These are phyloP conservation scores for Lachancea nothofagi DNA, from an alignment of 805 yeast genomes.

Conservation along the genomic window DNA sequence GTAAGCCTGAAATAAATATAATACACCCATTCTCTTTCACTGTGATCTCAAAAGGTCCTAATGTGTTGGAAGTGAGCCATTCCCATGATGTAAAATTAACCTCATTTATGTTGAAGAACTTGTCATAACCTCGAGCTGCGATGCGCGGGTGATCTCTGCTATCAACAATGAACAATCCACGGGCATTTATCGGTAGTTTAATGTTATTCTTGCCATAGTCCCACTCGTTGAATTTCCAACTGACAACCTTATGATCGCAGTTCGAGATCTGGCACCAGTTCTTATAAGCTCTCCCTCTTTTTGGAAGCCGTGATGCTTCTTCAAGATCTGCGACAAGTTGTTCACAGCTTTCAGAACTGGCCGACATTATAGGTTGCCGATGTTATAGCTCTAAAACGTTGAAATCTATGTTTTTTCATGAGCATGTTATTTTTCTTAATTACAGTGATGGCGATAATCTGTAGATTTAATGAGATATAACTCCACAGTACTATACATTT, in stretches of 20 bases:
- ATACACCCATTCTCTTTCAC: conserved; percentile 94
- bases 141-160: conserved; percentile 38
- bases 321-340: conserved; percentile 21
- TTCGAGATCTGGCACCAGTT: conserved; percentile 26
- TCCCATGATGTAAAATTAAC: conserved; percentile 46
- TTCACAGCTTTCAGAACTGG: conserved; percentile 3
- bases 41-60: conserved; percentile 77
- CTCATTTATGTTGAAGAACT: conserved; percentile 83
- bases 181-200: conserved; percentile 62
- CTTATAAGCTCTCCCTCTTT: conserved; percentile 34
- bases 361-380: too few relatives aligned
- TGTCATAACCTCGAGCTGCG: conserved; percentile 84
- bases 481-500: too few relatives aligned
- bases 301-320: conserved; percentile 16
- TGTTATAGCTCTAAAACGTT: too few relatives aligned
- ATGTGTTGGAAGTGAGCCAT: conserved; percentile 41
- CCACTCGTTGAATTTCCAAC: conserved; percentile 90
- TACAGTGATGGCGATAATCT: too few relatives aligned
- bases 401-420: too few relatives aligned
- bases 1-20: conserved; percentile 70
- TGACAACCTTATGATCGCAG: conserved; percentile 24
- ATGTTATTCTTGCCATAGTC: conserved; percentile 60
- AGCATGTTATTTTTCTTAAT: too few relatives aligned
- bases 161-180: conserved; percentile 69
- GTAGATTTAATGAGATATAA: too few relatives aligned